These are phyloP conservation scores for Delonix regia DNA, from an alignment of 306 rosid species.

Conservation along the genomic window DNA sequence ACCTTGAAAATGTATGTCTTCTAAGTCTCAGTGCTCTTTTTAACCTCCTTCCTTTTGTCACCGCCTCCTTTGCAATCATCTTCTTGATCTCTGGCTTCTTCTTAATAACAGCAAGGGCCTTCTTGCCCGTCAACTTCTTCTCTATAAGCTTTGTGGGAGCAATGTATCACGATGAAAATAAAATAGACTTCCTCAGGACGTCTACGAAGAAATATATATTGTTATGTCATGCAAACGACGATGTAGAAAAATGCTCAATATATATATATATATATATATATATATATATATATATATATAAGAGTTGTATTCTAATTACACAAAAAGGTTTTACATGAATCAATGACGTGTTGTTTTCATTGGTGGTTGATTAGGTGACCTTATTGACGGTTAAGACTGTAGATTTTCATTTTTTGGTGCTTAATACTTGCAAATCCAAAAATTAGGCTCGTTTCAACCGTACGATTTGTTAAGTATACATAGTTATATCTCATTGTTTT, in stretches of 20 bases:
- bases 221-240: too few species aligned
- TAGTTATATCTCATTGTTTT: background rate
- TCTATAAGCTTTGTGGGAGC: slow-evolving; percentile 71
- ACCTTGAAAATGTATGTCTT: slow-evolving; percentile 90
- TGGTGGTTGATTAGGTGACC: background rate
- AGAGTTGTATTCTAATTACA: slow-evolving; percentile 31
- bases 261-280: too few species aligned
- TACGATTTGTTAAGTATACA: background rate
- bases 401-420: background rate
- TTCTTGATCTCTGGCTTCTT: slow-evolving; percentile 75
- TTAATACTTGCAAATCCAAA: background rate
- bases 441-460: background rate
- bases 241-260: fast-evolving
- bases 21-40: slow-evolving; percentile 74
- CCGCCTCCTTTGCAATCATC: slow-evolving; percentile 73
- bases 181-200: background rate
- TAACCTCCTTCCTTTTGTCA: slow-evolving; percentile 65
- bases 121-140: slow-evolving; percentile 64
- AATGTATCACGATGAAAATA: slow-evolving; percentile 29
- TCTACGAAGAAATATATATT: background rate
- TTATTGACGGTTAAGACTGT: slow-evolving; percentile 32
- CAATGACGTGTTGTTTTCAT: background rate
- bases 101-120: slow-evolving; percentile 56
- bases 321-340: background rate
- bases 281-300: too few species aligned